A percentile compares a stretch with the other conserved stretches of the same genome.
phyloP scores from a whole-genome alignment of 768 basidiomycete genomes.

The Naganishia randhawae region DNA sequence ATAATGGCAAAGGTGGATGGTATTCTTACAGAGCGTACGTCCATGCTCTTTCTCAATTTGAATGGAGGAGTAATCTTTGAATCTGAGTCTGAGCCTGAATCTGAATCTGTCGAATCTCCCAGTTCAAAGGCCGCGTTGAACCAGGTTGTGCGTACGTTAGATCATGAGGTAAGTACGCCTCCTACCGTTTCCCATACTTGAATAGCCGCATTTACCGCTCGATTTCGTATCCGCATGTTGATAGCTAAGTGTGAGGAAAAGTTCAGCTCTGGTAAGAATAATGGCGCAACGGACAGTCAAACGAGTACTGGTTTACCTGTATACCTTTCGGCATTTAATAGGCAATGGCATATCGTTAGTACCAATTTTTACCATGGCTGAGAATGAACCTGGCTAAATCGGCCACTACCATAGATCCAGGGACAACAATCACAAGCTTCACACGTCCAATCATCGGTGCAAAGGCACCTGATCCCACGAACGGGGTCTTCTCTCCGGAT shows the following conservation, averaged over 20 bases:
- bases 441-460: constrained; percentile 44
- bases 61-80: background rate
- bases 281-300: constrained; percentile 36
- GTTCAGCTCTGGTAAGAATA: constrained; percentile 46
- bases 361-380: too few relatives aligned
- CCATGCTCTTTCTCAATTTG: background rate
- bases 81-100: background rate
- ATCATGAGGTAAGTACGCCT: constrained; percentile 49
- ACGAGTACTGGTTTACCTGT: constrained; percentile 33
- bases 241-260: constrained; percentile 46
- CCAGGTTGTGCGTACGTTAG: constrained; percentile 50
- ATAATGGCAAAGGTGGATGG: constrained; percentile 52
- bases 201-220: background rate
- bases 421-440: constrained; percentile 48
- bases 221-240: background rate
- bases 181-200: constrained; percentile 10
- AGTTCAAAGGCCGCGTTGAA: constrained; percentile 54
- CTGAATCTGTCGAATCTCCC: constrained; percentile 23
- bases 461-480: constrained; percentile 40
- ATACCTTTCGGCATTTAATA: constrained; percentile 24
- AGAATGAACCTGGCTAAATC: background rate
- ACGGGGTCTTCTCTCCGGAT: constrained; percentile 49
- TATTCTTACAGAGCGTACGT: constrained; percentile 48
- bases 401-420: constrained; percentile 36
- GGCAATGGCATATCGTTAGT: constrained; percentile 42